phyloP scores from a whole-genome alignment of 2,329 filamentous ascomycete species.

The Ceratocystis destructans region DNA sequence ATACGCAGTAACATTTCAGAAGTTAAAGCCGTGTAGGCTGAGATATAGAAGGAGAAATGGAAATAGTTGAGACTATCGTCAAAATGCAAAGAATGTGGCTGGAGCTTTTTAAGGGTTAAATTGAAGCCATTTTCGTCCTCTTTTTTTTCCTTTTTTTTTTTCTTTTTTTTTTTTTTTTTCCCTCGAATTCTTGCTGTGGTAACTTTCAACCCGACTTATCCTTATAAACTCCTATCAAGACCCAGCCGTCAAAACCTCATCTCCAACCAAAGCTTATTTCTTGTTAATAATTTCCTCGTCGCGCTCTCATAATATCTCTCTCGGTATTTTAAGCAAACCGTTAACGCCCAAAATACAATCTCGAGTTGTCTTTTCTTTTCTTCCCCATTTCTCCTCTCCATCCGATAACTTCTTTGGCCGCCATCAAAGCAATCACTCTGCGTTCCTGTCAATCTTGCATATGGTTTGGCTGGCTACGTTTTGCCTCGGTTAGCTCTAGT shows the following conservation, averaged over 20 bases:
- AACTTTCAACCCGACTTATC: neutral
- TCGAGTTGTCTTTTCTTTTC: neutral
- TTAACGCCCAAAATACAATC: neutral
- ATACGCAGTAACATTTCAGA: too few species aligned
- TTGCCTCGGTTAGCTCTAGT: neutral
- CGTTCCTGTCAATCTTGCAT: neutral
- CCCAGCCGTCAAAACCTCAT: neutral
- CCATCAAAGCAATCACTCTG: neutral
- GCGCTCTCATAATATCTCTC: neutral
- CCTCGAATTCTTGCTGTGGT: neutral
- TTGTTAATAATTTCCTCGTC: neutral
- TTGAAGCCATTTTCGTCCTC: neutral
- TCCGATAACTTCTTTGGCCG: neutral
- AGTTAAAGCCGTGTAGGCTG: too few species aligned
- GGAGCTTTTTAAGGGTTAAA: too few species aligned
- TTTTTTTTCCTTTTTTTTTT: too few species aligned
- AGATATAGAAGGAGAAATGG: too few species aligned
- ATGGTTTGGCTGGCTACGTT: neutral
- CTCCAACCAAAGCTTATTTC: neutral
- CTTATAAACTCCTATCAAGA: slow-evolving; percentile 1
- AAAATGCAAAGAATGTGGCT: too few species aligned
- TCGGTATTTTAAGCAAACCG: neutral
- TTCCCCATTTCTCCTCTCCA: neutral
- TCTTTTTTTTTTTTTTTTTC: neutral
- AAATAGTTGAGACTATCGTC: too few species aligned